Conservation (phyloP, 2,329 filamentous ascomycete genomes). For the Ceratocystiopsis sp. region DNA sequence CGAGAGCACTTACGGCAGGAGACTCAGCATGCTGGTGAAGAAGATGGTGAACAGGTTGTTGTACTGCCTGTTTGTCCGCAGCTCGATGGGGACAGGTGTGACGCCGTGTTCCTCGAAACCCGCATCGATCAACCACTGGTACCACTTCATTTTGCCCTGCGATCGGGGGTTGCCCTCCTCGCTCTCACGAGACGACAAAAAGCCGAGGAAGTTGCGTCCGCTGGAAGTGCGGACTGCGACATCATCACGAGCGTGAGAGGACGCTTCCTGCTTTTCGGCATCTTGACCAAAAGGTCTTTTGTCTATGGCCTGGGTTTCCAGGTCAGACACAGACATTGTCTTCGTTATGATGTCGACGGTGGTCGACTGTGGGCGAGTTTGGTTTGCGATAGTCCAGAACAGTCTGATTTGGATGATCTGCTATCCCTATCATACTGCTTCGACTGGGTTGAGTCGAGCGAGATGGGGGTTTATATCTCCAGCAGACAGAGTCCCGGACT, state of each 20-base stretch:
- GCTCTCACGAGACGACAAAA: conserved; percentile 16
- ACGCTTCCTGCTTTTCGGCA: conserved; percentile 9
- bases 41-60: conserved; percentile 43
- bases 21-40: conserved; percentile 38
- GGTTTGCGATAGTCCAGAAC: too few relatives aligned
- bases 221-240: neutral
- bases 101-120: conserved; percentile 38
- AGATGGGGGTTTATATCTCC: too few relatives aligned
- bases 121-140: conserved; percentile 23
- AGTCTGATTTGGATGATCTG: too few relatives aligned
- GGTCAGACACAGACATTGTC: conserved; percentile 5
- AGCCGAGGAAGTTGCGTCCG: conserved; percentile 1
- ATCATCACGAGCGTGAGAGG: neutral
- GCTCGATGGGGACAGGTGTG: conserved; percentile 35
- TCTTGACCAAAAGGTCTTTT: conserved; percentile 5
- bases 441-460: too few relatives aligned
- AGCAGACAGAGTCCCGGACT: too few relatives aligned
- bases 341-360: too few relatives aligned
- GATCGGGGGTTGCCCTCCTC: conserved; percentile 16
- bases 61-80: conserved; percentile 34
- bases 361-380: too few relatives aligned
- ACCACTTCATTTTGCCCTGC: conserved; percentile 21
- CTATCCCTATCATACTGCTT: too few relatives aligned
- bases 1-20: conserved; percentile 33
- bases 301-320: neutral